These are phyloP conservation scores for Thozetella sp. DNA, from an alignment of 495 filamentous ascomycete genomes.

Conservation along the genomic window DNA sequence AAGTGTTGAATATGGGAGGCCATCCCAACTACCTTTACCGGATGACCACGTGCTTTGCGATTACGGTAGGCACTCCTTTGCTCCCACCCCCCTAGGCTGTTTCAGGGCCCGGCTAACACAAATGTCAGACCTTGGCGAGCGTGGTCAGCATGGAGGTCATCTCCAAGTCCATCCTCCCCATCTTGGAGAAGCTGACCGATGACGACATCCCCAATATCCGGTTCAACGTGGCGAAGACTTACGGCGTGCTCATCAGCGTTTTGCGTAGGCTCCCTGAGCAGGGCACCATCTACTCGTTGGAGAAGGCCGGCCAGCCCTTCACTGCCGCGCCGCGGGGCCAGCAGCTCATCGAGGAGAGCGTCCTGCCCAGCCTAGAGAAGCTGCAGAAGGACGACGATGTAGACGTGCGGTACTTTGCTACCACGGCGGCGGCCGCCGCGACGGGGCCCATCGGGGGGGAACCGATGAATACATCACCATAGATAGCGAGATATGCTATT, in stretches of 20 bases:
- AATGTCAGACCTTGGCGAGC: constrained; percentile 79
- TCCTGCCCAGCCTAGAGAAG: constrained; percentile 91
- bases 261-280: constrained; percentile 86
- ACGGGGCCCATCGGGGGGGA: constrained; percentile 42
- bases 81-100: not conserved
- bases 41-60: constrained; percentile 98
- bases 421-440: constrained; percentile 45
- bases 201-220: constrained; percentile 99
- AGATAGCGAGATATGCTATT: constrained; percentile 30
- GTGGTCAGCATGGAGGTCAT: constrained; percentile 92
- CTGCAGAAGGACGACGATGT: constrained; percentile 95
- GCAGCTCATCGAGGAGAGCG: constrained; percentile 82
- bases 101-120: constrained; percentile 26
- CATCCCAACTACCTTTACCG: constrained; percentile 99
- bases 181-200: constrained; percentile 87
- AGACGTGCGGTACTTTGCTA: constrained; percentile 94
- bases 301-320: constrained; percentile 69
- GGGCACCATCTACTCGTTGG: constrained; percentile 80
- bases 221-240: constrained; percentile 99
- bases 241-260: constrained; percentile 83
- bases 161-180: constrained; percentile 89
- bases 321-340: constrained; percentile 71
- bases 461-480: constrained; percentile 63
- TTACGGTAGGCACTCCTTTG: constrained; percentile 70
- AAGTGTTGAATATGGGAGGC: constrained; percentile 96